Conservation (phyloP, 345 rosid genomes). For the Lepidium africanum region DNA sequence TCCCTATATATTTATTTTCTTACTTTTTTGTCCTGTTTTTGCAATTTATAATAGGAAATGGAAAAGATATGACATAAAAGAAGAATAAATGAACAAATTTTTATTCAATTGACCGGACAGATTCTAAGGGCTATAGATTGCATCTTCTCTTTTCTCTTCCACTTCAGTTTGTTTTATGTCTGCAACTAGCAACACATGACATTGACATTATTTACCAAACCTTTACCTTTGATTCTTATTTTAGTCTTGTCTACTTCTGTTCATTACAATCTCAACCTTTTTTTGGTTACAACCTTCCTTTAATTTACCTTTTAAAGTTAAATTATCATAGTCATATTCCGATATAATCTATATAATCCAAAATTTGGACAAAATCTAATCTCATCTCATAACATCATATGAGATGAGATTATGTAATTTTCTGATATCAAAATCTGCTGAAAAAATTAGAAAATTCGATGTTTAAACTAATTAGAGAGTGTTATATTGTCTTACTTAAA, state of each 20-base stretch:
- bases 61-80: conserved; percentile 9
- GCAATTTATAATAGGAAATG: not conserved
- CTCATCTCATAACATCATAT: too few species aligned
- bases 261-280: conserved; percentile 6
- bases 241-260: conserved; percentile 15
- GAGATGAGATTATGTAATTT: too few species aligned
- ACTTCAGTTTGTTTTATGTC: conserved; percentile 26
- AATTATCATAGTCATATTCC: not conserved
- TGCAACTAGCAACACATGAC: conserved; percentile 24
- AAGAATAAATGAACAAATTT: conserved; percentile 4
- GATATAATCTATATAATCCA: too few species aligned
- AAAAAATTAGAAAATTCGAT: too few species aligned
- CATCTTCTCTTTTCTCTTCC: conserved; percentile 28
- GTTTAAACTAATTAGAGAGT: too few species aligned
- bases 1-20: not conserved
- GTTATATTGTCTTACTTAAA: too few species aligned
- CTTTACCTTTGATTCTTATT: conserved; percentile 9
- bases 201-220: not conserved
- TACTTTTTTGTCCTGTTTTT: not conserved
- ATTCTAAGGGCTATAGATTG: conserved; percentile 23
- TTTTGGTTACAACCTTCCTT: not conserved
- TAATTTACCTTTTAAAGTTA: not conserved
- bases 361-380: too few species aligned
- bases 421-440: too few species aligned
- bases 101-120: conserved; percentile 29